Conservation (phyloP, 257 asterid genomes). For the Apocynum venetum region DNA sequence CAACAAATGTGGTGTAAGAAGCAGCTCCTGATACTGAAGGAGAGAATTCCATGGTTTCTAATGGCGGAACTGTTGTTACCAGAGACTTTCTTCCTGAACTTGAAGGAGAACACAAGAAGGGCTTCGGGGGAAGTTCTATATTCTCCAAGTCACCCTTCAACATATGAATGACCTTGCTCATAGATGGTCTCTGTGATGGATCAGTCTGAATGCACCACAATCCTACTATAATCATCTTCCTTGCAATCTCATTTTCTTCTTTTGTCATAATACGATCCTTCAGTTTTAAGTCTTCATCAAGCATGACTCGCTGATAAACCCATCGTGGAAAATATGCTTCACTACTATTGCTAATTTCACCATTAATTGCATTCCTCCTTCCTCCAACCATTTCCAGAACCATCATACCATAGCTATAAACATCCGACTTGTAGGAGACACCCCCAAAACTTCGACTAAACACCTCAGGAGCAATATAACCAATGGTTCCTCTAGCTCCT, state of each 20-base stretch:
- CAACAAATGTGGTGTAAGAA: neutral
- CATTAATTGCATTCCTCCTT: slow-evolving; percentile 14
- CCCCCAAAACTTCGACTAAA: slow-evolving; percentile 28
- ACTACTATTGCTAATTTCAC: neutral
- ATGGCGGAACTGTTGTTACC: neutral
- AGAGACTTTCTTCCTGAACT: too few relatives aligned
- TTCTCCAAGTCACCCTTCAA: slow-evolving; percentile 20
- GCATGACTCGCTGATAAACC: slow-evolving; percentile 19
- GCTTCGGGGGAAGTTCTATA: neutral
- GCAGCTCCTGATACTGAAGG: neutral
- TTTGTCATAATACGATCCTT: neutral
- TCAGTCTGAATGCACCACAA: slow-evolving; percentile 29
- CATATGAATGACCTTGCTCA: slow-evolving; percentile 29
- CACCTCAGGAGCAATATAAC: slow-evolving; percentile 42
- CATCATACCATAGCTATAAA: slow-evolving; percentile 42
- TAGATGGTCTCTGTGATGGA: slow-evolving; percentile 28
- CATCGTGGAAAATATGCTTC: slow-evolving; percentile 28
- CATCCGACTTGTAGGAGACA: slow-evolving; percentile 39
- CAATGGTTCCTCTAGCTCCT: slow-evolving; percentile 35
- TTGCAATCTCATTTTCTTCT: slow-evolving; percentile 19
- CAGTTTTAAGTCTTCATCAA: neutral
- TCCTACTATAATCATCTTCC: slow-evolving; percentile 27
- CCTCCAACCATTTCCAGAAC: slow-evolving; percentile 33
- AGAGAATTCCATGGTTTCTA: neutral
- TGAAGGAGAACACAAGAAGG: neutral